Base-by-base conservation (phyloP, 2,329 filamentous ascomycete genomes). In the Fusarium hainanense region DNA sequence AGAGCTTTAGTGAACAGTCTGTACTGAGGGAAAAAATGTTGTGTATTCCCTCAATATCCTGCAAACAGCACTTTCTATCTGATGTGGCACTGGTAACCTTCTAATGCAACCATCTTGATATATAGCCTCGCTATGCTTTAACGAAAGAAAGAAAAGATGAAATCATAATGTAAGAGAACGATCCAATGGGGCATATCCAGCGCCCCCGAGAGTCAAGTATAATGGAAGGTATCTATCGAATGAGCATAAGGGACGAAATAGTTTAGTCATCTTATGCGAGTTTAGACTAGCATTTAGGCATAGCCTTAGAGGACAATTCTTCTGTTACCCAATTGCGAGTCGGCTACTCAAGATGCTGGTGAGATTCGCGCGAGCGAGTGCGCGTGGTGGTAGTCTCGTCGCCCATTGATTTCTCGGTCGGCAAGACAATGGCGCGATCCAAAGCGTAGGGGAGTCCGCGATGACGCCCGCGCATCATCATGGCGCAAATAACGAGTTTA, bases 391-490 rank as follows among this genome's bases (percentile, higher is more conserved):
- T 37, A 5, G 59, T 40, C 21, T 75, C 64, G 8, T 63, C 52
- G 1, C 68, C 41, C 12, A 75, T 42, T 12, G 56, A 61, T n/a
- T 66, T 68, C 41, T 77, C 74, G 23, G 72, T 66, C 3, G 77
- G 77, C 9, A 80, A 59, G 46, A 77, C 74, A 30, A 81, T 78
- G 18, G 79, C 79, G 4, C 77, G 75, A 52, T 81, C 79, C 6
- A 81, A 71, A 2, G 72, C 57, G 42, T 80, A 79, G 0, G 78
- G 78, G 12, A 81, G 69, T 1, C 77, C 77, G 2, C 79, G 75
- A 44, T 81, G 79, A 2, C 79, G 76, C 3, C 79, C 79, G 18
- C 79, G 75, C 25, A 81, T 74, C 79, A 81, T 81, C 75, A 79
- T 79, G 37, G 74, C 73, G 50, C 78, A 80, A n/a, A 81, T 72